These are phyloP conservation scores for Alternaria metachromatica DNA, from an alignment of 2,329 filamentous ascomycete species.

Conservation along the genomic window DNA sequence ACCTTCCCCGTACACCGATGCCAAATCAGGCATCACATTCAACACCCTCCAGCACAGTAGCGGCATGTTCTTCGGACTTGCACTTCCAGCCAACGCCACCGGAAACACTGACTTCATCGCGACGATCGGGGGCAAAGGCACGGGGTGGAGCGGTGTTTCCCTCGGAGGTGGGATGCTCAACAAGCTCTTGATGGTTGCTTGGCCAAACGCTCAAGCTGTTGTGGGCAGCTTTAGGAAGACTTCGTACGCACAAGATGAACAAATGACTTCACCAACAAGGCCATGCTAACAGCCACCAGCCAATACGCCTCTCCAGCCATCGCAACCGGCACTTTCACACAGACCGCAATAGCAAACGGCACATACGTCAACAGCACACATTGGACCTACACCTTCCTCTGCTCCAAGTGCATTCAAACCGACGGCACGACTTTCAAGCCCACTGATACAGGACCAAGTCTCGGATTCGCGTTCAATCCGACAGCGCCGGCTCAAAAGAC, in stretches of 20 bases:
- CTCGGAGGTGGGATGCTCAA: not conserved
- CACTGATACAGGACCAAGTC: constrained; percentile 21
- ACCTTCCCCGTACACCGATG: not conserved
- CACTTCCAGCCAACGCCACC: not conserved
- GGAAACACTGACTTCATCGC: not conserved
- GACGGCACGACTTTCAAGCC: constrained; percentile 39
- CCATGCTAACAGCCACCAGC: not conserved
- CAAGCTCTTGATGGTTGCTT: not conserved
- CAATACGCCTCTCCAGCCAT: not conserved
- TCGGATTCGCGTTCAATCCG: constrained; percentile 35
- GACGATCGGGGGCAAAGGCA: not conserved
- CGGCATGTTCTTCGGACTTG: not conserved
- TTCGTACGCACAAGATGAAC: not conserved
- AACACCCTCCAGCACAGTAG: not conserved
- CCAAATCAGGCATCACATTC: not conserved
- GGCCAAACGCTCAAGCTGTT: not conserved
- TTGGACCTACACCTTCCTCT: constrained; percentile 63
- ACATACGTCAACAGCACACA: constrained; percentile 62
- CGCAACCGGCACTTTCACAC: constrained; percentile 7
- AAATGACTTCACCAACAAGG: rapidly evolving
- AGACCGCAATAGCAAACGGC: constrained; percentile 58
- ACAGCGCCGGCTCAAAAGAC: constrained; percentile 24
- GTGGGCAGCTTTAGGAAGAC: not conserved
- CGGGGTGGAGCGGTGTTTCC: not conserved
- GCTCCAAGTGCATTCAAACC: constrained; percentile 44